phyloP scores from a whole-genome alignment of 1,139 yeast genomes.

The Entelexis paramagnoliae region DNA sequence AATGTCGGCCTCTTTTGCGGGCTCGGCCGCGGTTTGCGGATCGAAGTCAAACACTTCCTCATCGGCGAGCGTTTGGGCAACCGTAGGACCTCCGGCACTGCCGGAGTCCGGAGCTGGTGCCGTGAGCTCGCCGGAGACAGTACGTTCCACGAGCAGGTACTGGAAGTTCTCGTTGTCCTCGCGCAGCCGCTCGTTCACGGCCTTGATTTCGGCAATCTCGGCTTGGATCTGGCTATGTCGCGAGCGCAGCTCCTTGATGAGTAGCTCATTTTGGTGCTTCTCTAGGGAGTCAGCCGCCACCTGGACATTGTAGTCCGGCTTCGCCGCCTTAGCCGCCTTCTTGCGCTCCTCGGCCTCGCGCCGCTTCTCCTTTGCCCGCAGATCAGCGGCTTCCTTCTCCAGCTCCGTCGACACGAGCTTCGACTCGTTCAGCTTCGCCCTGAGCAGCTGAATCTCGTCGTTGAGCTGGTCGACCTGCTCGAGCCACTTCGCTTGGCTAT shows the following conservation, averaged over 20 bases:
- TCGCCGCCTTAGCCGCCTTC: not conserved
- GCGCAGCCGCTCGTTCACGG: conserved; percentile 27
- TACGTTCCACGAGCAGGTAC: conserved; percentile 30
- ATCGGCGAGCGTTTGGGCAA: conserved; percentile 25
- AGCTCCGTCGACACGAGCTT: not conserved
- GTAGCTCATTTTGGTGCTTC: conserved; percentile 28
- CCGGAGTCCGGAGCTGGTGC: not conserved
- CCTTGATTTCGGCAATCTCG: conserved; percentile 27
- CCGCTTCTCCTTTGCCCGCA: not conserved
- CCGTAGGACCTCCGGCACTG: not conserved
- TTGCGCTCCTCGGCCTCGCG: conserved; percentile 1
- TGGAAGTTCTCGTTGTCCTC: conserved; percentile 34
- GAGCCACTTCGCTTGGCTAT: conserved; percentile 31
- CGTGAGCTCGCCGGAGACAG: conserved; percentile 25
- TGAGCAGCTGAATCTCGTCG: conserved; percentile 23
- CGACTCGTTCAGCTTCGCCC: conserved; percentile 23
- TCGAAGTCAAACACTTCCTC: conserved; percentile 19
- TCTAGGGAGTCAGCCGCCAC: conserved; percentile 9
- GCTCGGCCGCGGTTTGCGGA: not conserved
- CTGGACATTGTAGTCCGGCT: conserved; percentile 9
- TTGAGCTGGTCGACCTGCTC: conserved; percentile 28
- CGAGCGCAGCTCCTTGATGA: conserved; percentile 28
- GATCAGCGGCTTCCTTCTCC: conserved; percentile 3
- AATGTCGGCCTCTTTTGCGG: not conserved
- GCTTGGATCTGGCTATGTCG: conserved; percentile 27